Evolutionary conservation across 257 asterid species (phyloP), one percentile per base, ranked within the genome.

Genomic region (Nicotiana benthamiana): DNA sequence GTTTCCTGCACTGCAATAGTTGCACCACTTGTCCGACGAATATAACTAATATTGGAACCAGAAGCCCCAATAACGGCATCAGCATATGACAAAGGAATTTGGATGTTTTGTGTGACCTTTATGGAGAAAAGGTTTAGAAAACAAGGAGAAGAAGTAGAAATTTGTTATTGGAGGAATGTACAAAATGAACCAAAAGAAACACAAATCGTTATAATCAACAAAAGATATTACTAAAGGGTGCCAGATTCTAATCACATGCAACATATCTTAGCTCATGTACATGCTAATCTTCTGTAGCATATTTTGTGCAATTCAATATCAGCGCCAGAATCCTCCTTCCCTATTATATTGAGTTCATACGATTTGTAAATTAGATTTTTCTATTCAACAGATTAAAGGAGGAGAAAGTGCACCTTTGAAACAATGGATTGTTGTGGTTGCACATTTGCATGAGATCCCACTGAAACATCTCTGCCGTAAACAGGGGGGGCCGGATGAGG

Each of bases 11-110:
- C 82, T 18, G 96, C 97, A 59, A 95, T 89, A 79, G 94, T 86
- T 83, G 98, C 97, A 84, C 98, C 98, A 88, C 97, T 93, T 56
- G 92, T 87, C 86, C 97, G 97, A 30, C 97, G 97, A 54, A 95
- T 92, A 66, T 92, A 95, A 81, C 98, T 95, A 59, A 95, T 95
- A 83, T 92, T 93, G 79, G 97, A 90, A 79, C 97, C 97, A 78
- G 91, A 88, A 68, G 93, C 82, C 68, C 97, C 97, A 79, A 95
- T 93, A 12, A 95, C 97, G 5, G 97, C 93, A 86, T 95, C 97
- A 1, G 98, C 98, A 85, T 89, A 92, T 24, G 92, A 84, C 18
- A 93, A 80, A 60, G 92, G 97, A 81, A 95, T 92, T 81, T 95
- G 98, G 90, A 93, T 92, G 82, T 92, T 92, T 84, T 91, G 94